Evolutionary conservation across 2,329 filamentous ascomycete species (phyloP).

Genomic region (Penicillium sp.): DNA sequence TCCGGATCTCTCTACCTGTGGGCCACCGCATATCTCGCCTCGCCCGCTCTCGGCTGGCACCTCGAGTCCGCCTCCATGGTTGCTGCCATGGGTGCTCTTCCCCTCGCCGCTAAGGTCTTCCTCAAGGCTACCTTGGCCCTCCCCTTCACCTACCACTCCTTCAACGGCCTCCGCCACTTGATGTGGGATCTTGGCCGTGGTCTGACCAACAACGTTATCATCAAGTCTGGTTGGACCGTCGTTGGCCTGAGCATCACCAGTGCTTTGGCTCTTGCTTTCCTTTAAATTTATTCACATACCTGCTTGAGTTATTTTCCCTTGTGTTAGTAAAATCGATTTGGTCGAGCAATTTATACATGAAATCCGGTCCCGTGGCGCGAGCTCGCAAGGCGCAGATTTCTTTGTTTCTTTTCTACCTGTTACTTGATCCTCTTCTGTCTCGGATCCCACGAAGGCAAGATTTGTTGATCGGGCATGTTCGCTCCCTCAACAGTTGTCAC

Average conservation of each 20-base stretch:
- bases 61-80: conserved; percentile 67
- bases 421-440: conserved; percentile 2
- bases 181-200: conserved; percentile 67
- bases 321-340: conserved; percentile 37
- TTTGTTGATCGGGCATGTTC: neutral
- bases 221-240: conserved; percentile 66
- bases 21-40: conserved; percentile 76
- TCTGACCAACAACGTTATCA: conserved; percentile 67
- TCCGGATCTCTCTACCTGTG: conserved; percentile 78
- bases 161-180: conserved; percentile 74
- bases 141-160: conserved; percentile 69
- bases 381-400: conserved; percentile 26
- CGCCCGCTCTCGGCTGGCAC: conserved; percentile 74
- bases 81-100: conserved; percentile 66
- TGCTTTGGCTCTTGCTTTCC: conserved; percentile 53
- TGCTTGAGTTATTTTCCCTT: conserved; percentile 33
- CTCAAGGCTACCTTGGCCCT: conserved; percentile 63
- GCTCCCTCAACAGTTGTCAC: conserved; percentile 11
- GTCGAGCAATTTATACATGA: conserved; percentile 28
- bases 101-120: conserved; percentile 60
- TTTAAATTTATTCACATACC: conserved; percentile 43
- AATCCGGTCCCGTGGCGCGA: conserved; percentile 26
- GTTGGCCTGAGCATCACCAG: conserved; percentile 59
- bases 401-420: conserved; percentile 6
- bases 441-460: neutral